Evolutionary conservation across 345 rosid genomes (phyloP), one percentile per base, ranked within the genome.

Genomic region (Aquilaria malaccensis): DNA sequence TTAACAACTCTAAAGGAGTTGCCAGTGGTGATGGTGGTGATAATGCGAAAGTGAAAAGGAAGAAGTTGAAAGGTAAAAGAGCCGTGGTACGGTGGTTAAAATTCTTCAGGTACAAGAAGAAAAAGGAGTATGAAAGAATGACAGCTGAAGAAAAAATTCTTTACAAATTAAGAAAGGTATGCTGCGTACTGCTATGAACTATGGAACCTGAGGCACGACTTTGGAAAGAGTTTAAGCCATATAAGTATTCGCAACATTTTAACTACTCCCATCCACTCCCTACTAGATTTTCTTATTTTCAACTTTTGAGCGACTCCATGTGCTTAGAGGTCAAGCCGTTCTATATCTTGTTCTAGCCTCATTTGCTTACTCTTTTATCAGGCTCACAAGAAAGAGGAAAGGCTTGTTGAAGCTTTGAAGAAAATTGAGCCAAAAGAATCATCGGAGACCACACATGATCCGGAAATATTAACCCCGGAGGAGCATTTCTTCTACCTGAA

Each of bases 381-480:
- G 99, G 99, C 97, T 69, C 81, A 60, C 4, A 86, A 70, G 81
- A 94, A 94, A 72, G 92, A 94, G 74, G 93, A 83, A 61, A 83
- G 87, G 46, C 69, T 83, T 62, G 77, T 85, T 68, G 83, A 78
- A 69, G 81, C 86, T 45, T 70, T 94, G 83, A 80, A 79, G 61
- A 88, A 88, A 72, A 79, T 94, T 22, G 97, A 90, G 60, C 99
- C 93, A 15, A 62, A 76, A 47, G 91, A 90, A 41, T 76, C 87
- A 50, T 80, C 81, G 0, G 91, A 83, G 66, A 58, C 86, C 46
- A 80, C 82, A 15, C 95, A 90, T 64, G 96, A 94, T 75, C 99
- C 99, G 5, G 97, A 94, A 85, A 85, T 90, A 65, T 77, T 85
- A 72, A 90, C 97, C 30, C 99, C 97, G 0, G 97, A 94, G 60